These are phyloP conservation scores for Aspergillus bridgeri DNA, from an alignment of 495 filamentous ascomycete genomes.

Conservation along the genomic window DNA sequence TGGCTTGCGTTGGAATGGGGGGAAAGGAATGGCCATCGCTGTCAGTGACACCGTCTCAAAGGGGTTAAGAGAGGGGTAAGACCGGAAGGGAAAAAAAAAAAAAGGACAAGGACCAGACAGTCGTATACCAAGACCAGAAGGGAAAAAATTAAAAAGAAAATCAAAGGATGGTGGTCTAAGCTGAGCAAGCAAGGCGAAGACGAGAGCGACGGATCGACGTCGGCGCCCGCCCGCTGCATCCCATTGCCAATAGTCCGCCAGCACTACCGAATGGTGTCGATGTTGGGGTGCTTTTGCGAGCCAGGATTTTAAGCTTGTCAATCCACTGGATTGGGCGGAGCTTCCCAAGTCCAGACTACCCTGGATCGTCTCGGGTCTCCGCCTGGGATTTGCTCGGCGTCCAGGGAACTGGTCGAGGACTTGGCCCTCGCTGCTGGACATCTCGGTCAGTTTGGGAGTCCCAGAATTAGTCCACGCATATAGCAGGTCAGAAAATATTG, in stretches of 20 bases:
- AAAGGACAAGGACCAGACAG: constrained; percentile 4
- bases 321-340: constrained; percentile 10
- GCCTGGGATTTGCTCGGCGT: neutral
- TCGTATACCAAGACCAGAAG: constrained; percentile 3
- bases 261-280: constrained; percentile 16
- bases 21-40: constrained; percentile 22
- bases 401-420: neutral
- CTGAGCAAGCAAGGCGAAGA: constrained; percentile 29
- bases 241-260: constrained; percentile 41
- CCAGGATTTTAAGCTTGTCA: constrained; percentile 22
- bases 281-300: constrained; percentile 7
- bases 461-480: no score
- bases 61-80: constrained; percentile 11
- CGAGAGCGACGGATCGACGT: constrained; percentile 39
- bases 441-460: neutral
- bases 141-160: constrained; percentile 12
- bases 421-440: neutral
- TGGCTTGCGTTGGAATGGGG: constrained; percentile 37
- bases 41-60: constrained; percentile 29
- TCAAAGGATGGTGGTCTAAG: neutral
- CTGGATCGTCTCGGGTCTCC: neutral
- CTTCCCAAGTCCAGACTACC: neutral
- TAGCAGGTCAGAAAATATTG: no score
- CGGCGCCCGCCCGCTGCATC: constrained; percentile 35
- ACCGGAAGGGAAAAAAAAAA: constrained; percentile 8